These are phyloP conservation scores for Blastomyces parvus DNA, from an alignment of 2,329 filamentous ascomycete species.

Conservation along the genomic window DNA sequence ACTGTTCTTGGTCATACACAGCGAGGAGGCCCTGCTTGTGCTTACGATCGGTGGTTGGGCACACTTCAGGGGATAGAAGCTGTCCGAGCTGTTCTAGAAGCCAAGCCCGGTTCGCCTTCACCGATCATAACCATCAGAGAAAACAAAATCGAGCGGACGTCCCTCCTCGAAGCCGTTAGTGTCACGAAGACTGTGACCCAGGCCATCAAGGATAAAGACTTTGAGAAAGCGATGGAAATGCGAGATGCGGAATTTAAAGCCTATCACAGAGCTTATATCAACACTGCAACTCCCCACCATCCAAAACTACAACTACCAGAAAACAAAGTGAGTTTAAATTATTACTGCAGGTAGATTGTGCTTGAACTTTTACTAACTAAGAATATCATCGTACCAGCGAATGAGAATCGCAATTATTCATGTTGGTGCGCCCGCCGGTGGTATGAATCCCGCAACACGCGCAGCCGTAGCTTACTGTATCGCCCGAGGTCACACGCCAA, in stretches of 20 bases:
- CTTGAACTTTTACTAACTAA: not conserved
- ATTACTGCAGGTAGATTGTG: too few relatives aligned
- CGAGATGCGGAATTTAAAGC: slow-evolving; percentile 91
- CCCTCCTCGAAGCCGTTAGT: slow-evolving; percentile 77
- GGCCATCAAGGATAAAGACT: slow-evolving; percentile 76
- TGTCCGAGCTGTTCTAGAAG: slow-evolving; percentile 81
- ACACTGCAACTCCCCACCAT: slow-evolving; percentile 75
- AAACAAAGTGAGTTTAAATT: slow-evolving; percentile 51
- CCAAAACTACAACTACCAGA: slow-evolving; percentile 58
- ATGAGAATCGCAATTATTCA: slow-evolving; percentile 96
- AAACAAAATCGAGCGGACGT: slow-evolving; percentile 91
- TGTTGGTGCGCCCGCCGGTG: slow-evolving; percentile 89
- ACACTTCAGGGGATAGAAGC: slow-evolving; percentile 92
- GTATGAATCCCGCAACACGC: slow-evolving; percentile 94
- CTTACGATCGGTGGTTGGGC: slow-evolving; percentile 86
- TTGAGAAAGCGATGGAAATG: slow-evolving; percentile 74
- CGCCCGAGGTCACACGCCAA: slow-evolving; percentile 78
- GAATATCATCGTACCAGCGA: slow-evolving; percentile 41
- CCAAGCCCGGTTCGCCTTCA: slow-evolving; percentile 78
- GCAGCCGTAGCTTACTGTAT: slow-evolving; percentile 89
- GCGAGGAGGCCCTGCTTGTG: slow-evolving; percentile 81
- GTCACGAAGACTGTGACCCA: slow-evolving; percentile 76
- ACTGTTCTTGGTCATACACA: slow-evolving; percentile 97
- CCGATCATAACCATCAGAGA: slow-evolving; percentile 95
- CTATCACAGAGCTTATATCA: slow-evolving; percentile 81